Base-by-base conservation (phyloP, 371 early-diverging fungal species). In the Lichtheimia hyalospora region DNA sequence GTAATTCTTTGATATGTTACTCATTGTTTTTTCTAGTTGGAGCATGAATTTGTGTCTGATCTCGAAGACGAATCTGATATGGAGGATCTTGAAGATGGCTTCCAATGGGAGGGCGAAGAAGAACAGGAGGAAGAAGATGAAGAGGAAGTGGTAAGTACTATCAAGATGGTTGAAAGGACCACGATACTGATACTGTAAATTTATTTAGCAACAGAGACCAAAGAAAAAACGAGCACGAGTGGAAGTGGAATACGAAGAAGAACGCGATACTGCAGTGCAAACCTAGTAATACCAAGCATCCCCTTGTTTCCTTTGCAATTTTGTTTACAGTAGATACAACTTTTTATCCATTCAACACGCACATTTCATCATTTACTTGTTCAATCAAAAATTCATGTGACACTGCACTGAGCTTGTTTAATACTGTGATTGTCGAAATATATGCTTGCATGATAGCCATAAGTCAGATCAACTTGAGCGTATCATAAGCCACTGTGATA, bases 31-130 rank as follows among this genome's bases (percentile, higher is more conserved):
- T 23, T 18, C 16, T 46, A 54, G 43, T 15, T 48, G 23, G 62
- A 62, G 43, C 56, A 57, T 40, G 66, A 66, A 52, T 66, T 66
- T 43, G 66, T 66, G 5, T 66, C 66, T 34, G 66, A 66, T 46
- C 56, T 66, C 39, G 66, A 66, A 27, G 66, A 58, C 14, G 59
- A 66, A 23, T 66, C 66, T 6, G 66, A 66, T 52, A 27, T 66
- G 46, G 66, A 66, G 49, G 66, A 66, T 28, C 56, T 66, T 49
- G 66, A 66, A 39, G 53, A 66, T 43, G 61, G 61, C 16, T 66
- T 57, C 41, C 60, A 66, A 54, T 66, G 58, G 57, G 64, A 64
- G 16, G 49, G 16, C 2, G 58, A 57, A 55, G 58, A 57, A 16
- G 61, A 60, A 39, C 58, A 65, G n/a, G 57, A 60, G 46, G 60